Evolutionary conservation across 176 grass and related monocot species (phyloP).

Genomic region (Secale cereale): DNA sequence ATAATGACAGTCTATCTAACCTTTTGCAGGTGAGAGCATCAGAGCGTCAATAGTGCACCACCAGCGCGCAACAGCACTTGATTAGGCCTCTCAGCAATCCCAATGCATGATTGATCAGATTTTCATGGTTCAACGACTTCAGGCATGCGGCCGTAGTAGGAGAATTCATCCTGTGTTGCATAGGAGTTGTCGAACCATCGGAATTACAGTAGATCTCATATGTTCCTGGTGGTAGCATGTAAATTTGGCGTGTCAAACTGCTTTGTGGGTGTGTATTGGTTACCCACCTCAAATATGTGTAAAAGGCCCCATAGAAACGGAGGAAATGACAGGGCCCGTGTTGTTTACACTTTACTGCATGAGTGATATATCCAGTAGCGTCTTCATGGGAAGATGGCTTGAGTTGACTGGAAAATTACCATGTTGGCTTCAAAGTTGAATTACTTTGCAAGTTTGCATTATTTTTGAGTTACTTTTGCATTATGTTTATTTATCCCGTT

Average conservation of each 20-base stretch:
- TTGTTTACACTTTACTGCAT: background rate
- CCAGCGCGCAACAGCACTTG: background rate
- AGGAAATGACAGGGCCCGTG: background rate
- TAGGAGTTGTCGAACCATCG: conserved; percentile 2
- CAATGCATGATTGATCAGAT: background rate
- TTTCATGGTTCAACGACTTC: conserved; percentile 30
- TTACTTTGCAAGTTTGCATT: too few species aligned
- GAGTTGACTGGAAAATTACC: background rate
- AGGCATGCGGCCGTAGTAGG: background rate
- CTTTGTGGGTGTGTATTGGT: conserved; percentile 8
- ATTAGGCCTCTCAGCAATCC: conserved; percentile 9
- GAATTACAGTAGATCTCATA: background rate
- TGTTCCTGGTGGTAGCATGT: conserved; percentile 24
- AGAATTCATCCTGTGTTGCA: background rate
- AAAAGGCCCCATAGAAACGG: conserved; percentile 1
- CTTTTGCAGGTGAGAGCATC: conserved; percentile 36
- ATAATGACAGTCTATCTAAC: background rate
- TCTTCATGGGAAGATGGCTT: background rate
- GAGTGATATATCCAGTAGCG: background rate
- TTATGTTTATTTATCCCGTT: background rate
- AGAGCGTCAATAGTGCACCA: background rate
- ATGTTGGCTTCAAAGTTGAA: background rate
- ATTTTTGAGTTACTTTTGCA: background rate
- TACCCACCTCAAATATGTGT: background rate
- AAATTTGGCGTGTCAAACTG: conserved; percentile 7